Evolutionary conservation across 371 early-diverging fungal genomes (phyloP), one percentile per base, ranked within the genome.

Genomic region (Mortierella sp.): DNA sequence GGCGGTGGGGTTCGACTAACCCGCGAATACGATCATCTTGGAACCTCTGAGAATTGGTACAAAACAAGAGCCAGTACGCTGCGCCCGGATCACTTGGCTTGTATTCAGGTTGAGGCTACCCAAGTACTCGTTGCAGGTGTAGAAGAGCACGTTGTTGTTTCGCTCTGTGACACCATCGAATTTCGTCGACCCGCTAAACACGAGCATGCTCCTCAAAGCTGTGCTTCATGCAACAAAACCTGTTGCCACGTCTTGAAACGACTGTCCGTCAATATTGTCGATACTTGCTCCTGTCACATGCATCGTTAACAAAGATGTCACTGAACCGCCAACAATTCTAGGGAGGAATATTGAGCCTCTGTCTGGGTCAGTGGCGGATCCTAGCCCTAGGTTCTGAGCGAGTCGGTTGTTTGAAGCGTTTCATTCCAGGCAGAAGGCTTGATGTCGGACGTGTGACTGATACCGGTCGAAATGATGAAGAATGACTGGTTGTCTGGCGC

Each of bases 21-120:
- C 65, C 22, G 59, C 59, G 36, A 71, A 65, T 10, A 50, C 24
- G 41, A 69, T 53, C 70, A 69, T 38, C 70, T 63, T 63, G 13
- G 70, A 32, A 13, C 70, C 63, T 3, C 47, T 24, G 28, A 2
- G 0, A 8, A 22, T 43, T 5, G 66, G 24, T 13, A 57, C 45
- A 10, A 66, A 28, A 43, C 66, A 66, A 15, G 58, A 24, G 1
- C 66, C 43, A 1, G 45, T 66, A 2, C 66, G 40, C 52, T 50
- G 66, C 22, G 24, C 2, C 3, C 58, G 66, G 32, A 66, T 40
- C 5, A 9, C 13, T 43, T 24, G 58, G 28, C 57, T 40, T 58
- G 4, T 15, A 36, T 6, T n/a, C 7, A 63, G 50, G 15, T 55
- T 28, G 1, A 55, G 3, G 1, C 32, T 24, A 15, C 55, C 55